Evolutionary conservation across 164 flowering plant genomes (phyloP), one percentile per base, ranked within the genome.

Genomic region (Vitis amurensis): DNA sequence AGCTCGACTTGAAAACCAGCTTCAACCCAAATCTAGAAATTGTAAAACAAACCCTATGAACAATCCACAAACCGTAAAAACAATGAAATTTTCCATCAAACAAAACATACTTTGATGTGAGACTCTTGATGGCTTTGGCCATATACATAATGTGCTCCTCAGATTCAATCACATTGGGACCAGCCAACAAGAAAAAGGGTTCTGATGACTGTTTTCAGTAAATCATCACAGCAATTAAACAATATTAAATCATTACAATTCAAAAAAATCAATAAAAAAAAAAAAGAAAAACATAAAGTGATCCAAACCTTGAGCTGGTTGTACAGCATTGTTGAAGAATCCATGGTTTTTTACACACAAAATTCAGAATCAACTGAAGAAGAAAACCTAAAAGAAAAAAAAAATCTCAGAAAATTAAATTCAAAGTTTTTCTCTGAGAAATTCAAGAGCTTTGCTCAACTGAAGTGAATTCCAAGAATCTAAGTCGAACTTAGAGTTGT

Each of bases 111-210:
- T 92, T 89, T 31, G 91, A 71, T n/a, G 98, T 63, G 53, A 95
- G 82, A 64, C 55, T 61, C 77, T 93, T 93, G 27, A 95, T 80
- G 68, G 85, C 88, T 59, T 80, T 79, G 51, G 99, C 98, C 97
- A 95, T 93, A 55, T 79, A 71, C 15, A 93, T 53, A 69, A 93
- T 72, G 70, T 95, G 99, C 47, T 90, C 97, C 78, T 95, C 99
- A 1, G 99, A 95, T 83, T 95, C 98, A 66, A 95, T 93, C 76
- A 95, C 99, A 85, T 95, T 95, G 19, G 98, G 99, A 8, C 99
- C 99, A 2, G 99, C 99, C 58, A 93, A 69, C 70, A 95, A 19
- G 84, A 95, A 95, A 68, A 95, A 95, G 15, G 98, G 99, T 2
- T 91, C 89, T 16, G 98, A 88, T 1, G 77, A 81, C 97, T 95